phyloP scores from a whole-genome alignment of 2,329 filamentous ascomycete species.

The Diaporthe vexans region DNA sequence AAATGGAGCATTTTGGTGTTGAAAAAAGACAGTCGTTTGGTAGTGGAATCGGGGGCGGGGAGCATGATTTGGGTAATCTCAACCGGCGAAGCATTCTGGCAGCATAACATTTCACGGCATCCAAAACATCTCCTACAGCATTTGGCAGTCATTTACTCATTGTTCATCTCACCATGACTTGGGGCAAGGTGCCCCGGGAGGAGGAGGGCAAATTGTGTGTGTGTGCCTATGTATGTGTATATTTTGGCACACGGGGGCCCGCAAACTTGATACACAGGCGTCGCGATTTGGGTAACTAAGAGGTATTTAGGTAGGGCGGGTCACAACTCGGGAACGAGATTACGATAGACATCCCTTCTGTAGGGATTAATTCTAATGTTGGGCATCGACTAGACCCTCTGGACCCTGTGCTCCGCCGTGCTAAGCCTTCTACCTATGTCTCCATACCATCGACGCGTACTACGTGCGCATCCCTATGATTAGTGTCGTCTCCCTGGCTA shows the following conservation, averaged over 20 bases:
- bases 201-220: slow-evolving; percentile 36
- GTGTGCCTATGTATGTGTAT: slow-evolving; percentile 27
- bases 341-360: slow-evolving; percentile 40
- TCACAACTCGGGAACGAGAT: slow-evolving; percentile 37
- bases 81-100: slow-evolving; percentile 33
- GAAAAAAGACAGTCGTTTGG: neutral
- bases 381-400: slow-evolving; percentile 35
- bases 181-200: slow-evolving; percentile 9
- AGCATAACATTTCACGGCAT: slow-evolving; percentile 35
- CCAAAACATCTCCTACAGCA: slow-evolving; percentile 37
- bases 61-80: slow-evolving; percentile 20
- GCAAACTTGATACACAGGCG: slow-evolving; percentile 30
- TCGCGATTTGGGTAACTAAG: slow-evolving; percentile 35
- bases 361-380: slow-evolving; percentile 42
- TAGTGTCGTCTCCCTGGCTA: neutral
- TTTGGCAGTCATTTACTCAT: slow-evolving; percentile 37
- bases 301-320: slow-evolving; percentile 33
- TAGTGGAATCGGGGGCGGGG: neutral
- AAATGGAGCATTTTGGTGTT: slow-evolving; percentile 1
- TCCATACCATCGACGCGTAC: too few relatives aligned
- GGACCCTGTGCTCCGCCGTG: neutral
- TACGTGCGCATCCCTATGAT: neutral
- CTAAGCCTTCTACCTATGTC: neutral
- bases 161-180: slow-evolving; percentile 26
- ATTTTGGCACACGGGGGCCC: slow-evolving; percentile 5